Percentiles rank a stretch among this genome's conserved stretches.
Evolutionary conservation across 176 grass and related monocot genomes (phyloP).

Genomic region (Eragrostis curvula): DNA sequence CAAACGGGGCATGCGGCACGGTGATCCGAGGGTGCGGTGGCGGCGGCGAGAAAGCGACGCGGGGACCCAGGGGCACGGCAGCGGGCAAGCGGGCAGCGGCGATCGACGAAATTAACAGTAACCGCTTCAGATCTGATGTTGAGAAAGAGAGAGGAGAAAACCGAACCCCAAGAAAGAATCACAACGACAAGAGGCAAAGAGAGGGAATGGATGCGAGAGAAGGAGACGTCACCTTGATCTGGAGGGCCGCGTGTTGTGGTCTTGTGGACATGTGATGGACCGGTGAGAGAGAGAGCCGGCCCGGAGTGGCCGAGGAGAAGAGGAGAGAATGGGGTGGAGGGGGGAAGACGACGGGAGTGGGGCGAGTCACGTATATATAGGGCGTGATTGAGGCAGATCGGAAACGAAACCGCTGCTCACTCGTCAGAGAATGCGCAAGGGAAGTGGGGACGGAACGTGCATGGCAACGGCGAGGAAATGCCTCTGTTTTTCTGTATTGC

Average conservation of each 20-base stretch:
- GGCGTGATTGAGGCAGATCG: too few species aligned
- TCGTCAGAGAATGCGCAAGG: too few species aligned
- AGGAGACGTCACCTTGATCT: conserved; percentile 50
- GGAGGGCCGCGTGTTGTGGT: conserved; percentile 70
- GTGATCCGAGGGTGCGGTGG: too few species aligned
- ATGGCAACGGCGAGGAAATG: too few species aligned
- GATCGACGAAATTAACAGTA: not conserved
- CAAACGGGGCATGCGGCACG: too few species aligned
- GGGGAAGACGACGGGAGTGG: not conserved
- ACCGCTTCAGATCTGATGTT: conserved; percentile 11
- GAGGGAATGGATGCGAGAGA: not conserved
- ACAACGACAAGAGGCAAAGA: not conserved
- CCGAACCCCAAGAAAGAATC: not conserved
- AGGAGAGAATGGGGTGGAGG: not conserved
- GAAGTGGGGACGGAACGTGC: too few species aligned
- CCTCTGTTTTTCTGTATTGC: too few species aligned
- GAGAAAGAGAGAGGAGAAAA: not conserved
- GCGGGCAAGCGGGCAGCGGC: too few species aligned
- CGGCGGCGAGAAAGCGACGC: too few species aligned
- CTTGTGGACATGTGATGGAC: conserved; percentile 36
- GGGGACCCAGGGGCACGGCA: too few species aligned
- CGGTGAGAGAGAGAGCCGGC: too few species aligned
- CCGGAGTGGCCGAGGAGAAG: not conserved
- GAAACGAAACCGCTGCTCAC: too few species aligned
- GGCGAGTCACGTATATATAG: not conserved